Evolutionary conservation across 768 basidiomycete genomes (phyloP).

Genomic region (Leccinum subgranulosum): DNA sequence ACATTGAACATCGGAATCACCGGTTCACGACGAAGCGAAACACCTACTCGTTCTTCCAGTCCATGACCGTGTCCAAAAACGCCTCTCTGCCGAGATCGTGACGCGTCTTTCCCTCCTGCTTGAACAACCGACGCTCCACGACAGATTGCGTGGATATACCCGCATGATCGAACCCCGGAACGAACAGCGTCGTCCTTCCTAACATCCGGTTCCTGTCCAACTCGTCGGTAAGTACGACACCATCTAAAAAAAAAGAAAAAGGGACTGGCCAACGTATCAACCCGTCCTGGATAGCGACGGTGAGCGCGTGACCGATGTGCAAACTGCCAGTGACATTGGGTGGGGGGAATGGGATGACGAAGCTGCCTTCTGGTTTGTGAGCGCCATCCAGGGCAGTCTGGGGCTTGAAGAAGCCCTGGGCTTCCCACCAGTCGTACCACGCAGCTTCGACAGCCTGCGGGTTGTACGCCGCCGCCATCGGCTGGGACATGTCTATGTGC

Average conservation of each 20-base stretch:
- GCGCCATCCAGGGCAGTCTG: conserved; percentile 55
- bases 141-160: conserved; percentile 98
- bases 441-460: conserved; percentile 91
- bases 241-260: not conserved
- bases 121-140: conserved; percentile 90
- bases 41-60: conserved; percentile 95
- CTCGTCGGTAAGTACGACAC: not conserved
- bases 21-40: not conserved
- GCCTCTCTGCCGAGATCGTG: conserved; percentile 94
- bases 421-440: conserved; percentile 99
- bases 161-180: conserved; percentile 97
- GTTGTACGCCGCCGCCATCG: conserved; percentile 93
- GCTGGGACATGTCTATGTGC: conserved; percentile 69
- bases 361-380: conserved; percentile 60
- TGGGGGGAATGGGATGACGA: conserved; percentile 88
- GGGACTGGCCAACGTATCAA: conserved; percentile 76
- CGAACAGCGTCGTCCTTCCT: conserved; percentile 85
- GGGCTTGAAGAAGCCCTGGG: conserved; percentile 88
- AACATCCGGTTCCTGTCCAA: conserved; percentile 86
- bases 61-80: conserved; percentile 88
- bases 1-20: not conserved
- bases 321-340: conserved; percentile 96
- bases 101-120: conserved; percentile 73
- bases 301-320: conserved; percentile 94
- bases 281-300: conserved; percentile 86